Conservation (phyloP, 1,139 yeast species). For the Yamadazyma jaroonii region DNA sequence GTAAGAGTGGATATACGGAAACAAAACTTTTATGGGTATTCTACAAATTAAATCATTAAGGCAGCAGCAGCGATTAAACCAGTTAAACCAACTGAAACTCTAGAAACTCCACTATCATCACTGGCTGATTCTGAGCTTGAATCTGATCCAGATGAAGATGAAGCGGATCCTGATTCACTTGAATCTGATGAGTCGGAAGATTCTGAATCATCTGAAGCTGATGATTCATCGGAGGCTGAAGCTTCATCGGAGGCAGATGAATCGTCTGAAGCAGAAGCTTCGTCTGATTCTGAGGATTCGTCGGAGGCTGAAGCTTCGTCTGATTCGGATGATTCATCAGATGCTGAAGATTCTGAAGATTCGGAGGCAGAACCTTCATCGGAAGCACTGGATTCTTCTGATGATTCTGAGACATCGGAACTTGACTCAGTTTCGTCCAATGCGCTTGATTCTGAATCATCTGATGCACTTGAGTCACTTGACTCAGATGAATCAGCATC, state of each 20-base stretch:
- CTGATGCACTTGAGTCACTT: not conserved
- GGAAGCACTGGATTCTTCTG: too few relatives aligned
- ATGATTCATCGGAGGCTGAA: not conserved
- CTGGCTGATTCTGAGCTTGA: conserved; percentile 6
- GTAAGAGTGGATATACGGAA: too few relatives aligned
- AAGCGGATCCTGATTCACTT: conserved; percentile 1
- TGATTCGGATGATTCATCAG: conserved; percentile 3
- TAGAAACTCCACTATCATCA: not conserved
- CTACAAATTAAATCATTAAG: conserved; percentile 9
- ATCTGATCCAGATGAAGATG: conserved; percentile 8
- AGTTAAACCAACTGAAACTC: conserved; percentile 9
- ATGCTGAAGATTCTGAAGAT: not conserved
- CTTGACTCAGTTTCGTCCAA: not conserved
- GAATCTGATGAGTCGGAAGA: conserved; percentile 4
- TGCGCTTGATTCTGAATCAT: conserved; percentile 6
- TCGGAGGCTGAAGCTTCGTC: not conserved
- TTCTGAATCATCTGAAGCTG: not conserved
- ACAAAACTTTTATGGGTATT: too few relatives aligned
- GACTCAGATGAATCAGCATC: conserved; percentile 2
- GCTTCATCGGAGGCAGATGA: conserved; percentile 4
- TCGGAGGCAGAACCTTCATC: too few relatives aligned
- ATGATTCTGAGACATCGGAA: too few relatives aligned
- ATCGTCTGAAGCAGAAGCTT: not conserved
- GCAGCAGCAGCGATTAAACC: conserved; percentile 9
- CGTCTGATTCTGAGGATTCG: conserved; percentile 4